Evolutionary conservation across 179 eudicot genomes (phyloP), one percentile per base, ranked within the genome.

Genomic region (Spergularia azorica): DNA sequence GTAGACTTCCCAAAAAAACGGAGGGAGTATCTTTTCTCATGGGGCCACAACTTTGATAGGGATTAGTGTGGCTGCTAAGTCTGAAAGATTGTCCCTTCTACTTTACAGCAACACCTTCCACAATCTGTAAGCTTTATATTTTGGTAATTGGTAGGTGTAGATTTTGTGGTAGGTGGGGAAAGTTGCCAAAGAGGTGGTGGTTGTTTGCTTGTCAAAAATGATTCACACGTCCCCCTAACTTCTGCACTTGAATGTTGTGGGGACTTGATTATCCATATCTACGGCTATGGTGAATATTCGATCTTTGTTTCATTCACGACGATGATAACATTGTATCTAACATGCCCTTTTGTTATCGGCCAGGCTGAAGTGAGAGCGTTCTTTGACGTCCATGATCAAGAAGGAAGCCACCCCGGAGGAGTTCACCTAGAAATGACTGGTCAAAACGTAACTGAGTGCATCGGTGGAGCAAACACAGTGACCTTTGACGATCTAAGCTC

Each of bases 371-470:
- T 91, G 80, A 88, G 82, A 72, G 94, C 97, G 14, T 93, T 93
- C 83, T 93, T 91, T 52, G 97, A 91, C 54, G 92, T 93, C 58
- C 97, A 91, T 51, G 92, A 93, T 73, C 94, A 93, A 89, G 97
- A 93, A 84, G 97, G 97, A 75, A 93, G 96, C 83, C 85, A 90
- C 83, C 93, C 97, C 0, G 97, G 97, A n/a, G 97, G 97, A 14
- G 92, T 92, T 77, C 97, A 92, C 80, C 88, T 91, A 32, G 97
- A 92, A 82, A 92, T 92, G 97, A 92, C 97, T 0, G 93, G 96
- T 46, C 96, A 91, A 77, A 87, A 88, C 10, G 95, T 90, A 80
- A 90, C 95, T 0, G 95, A 87, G 79, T 91, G 96, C 86, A 88
- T 91, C 4, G 93, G 96, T 21, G 96, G 96, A 17, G 83, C 92